Evolutionary conservation across 23 red algal species (phyloP).

Genomic region (Agarophyton chilense): DNA sequence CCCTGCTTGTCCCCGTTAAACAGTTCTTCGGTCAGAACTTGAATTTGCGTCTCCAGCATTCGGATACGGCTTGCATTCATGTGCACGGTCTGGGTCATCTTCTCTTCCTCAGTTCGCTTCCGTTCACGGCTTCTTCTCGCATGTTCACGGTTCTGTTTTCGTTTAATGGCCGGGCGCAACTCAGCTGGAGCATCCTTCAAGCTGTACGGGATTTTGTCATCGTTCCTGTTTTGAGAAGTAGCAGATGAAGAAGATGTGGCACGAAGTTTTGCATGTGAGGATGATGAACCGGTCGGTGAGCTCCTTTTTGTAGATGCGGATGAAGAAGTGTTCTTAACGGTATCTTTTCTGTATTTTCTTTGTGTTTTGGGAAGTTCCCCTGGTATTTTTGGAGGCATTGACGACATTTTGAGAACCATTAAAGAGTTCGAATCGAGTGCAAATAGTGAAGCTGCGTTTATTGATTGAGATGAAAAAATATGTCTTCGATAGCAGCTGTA

Average conservation of each 20-base stretch:
- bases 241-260: neutral
- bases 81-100: neutral
- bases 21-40: neutral
- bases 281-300: neutral
- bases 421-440: no score
- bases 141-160: constrained; percentile 23
- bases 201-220: constrained; percentile 26
- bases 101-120: constrained; percentile 13
- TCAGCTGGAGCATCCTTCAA: constrained; percentile 6
- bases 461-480: no score
- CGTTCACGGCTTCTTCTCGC: constrained; percentile 27
- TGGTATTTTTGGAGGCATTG: neutral
- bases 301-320: neutral
- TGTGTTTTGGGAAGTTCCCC: neutral
- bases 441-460: no score
- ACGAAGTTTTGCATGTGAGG: neutral
- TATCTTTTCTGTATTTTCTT: neutral
- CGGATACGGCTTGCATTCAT: neutral
- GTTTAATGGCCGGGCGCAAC: constrained; percentile 13
- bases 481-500: no score
- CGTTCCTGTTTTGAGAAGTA: neutral
- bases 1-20: neutral
- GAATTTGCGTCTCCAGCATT: neutral
- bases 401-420: no score
- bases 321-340: neutral